Conservation (phyloP, 192 early-diverging fungal species). For the Umbelopsis vinacea region DNA sequence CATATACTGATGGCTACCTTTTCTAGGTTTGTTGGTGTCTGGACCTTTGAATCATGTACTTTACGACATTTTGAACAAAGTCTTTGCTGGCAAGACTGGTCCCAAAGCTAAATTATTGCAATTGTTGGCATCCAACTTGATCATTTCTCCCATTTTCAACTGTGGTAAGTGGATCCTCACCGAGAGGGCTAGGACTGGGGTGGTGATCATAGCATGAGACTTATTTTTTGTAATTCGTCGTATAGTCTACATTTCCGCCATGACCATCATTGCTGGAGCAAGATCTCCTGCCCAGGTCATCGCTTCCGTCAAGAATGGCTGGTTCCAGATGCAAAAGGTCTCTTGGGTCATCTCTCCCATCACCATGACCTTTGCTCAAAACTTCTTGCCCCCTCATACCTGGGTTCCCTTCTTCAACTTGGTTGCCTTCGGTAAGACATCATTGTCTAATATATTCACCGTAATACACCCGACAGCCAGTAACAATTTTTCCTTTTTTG, state of each 20-base stretch:
- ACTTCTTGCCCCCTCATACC: slow-evolving; percentile 71
- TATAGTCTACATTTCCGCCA: slow-evolving; percentile 79
- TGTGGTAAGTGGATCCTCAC: slow-evolving; percentile 53
- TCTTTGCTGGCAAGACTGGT: slow-evolving; percentile 72
- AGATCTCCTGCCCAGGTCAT: slow-evolving; percentile 55
- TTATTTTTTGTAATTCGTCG: not conserved
- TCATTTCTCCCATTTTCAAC: slow-evolving; percentile 88
- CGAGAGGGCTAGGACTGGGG: not conserved
- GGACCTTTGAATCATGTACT: slow-evolving; percentile 85
- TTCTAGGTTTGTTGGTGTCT: slow-evolving; percentile 70
- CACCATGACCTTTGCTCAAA: slow-evolving; percentile 78
- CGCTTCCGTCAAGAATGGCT: slow-evolving; percentile 57
- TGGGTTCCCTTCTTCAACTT: slow-evolving; percentile 95
- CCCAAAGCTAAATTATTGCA: slow-evolving; percentile 69
- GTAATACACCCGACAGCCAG: not conserved
- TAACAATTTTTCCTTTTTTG: slow-evolving; percentile 6
- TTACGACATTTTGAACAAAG: slow-evolving; percentile 75
- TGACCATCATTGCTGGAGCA: slow-evolving; percentile 81
- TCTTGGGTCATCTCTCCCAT: slow-evolving; percentile 84
- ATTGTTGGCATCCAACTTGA: slow-evolving; percentile 74
- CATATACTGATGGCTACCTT: not conserved
- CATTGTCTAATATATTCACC: not conserved
- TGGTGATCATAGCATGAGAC: not conserved
- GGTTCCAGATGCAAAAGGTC: slow-evolving; percentile 80
- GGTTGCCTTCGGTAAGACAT: slow-evolving; percentile 66